A percentile compares a stretch with the other conserved stretches of the same genome.
Evolutionary conservation across 331 rosid genomes (phyloP).

Genomic region (Stylosanthes scabra): DNA sequence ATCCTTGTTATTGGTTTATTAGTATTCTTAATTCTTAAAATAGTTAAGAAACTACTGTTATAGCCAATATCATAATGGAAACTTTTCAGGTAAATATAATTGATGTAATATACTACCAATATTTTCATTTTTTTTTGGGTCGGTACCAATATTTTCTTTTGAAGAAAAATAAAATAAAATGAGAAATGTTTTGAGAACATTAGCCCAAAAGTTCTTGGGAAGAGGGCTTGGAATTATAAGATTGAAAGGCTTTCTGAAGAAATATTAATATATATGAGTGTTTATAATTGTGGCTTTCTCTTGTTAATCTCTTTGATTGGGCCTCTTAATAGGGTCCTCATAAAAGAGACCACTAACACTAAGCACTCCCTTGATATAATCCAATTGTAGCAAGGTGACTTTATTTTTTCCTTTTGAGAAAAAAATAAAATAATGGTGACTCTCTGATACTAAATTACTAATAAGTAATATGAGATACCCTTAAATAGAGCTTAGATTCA

Average conservation of each 20-base stretch:
- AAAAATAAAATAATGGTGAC: too few relatives aligned
- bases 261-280: background rate
- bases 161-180: background rate
- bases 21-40: background rate
- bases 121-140: too few relatives aligned
- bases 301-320: conserved; percentile 5
- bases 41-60: background rate
- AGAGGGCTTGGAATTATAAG: background rate
- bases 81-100: background rate
- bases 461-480: too few relatives aligned
- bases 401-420: background rate
- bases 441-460: too few relatives aligned
- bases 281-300: background rate
- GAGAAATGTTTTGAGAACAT: background rate
- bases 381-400: background rate
- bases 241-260: background rate
- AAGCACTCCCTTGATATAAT: background rate
- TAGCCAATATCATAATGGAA: background rate
- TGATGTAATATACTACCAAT: background rate
- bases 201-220: background rate
- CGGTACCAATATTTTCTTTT: background rate
- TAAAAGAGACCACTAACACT: background rate
- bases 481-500: too few relatives aligned
- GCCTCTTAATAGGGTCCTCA: background rate
- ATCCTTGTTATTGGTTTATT: background rate